Conservation (phyloP, 2,329 filamentous ascomycete species). For the Alternaria triticimaculans region DNA sequence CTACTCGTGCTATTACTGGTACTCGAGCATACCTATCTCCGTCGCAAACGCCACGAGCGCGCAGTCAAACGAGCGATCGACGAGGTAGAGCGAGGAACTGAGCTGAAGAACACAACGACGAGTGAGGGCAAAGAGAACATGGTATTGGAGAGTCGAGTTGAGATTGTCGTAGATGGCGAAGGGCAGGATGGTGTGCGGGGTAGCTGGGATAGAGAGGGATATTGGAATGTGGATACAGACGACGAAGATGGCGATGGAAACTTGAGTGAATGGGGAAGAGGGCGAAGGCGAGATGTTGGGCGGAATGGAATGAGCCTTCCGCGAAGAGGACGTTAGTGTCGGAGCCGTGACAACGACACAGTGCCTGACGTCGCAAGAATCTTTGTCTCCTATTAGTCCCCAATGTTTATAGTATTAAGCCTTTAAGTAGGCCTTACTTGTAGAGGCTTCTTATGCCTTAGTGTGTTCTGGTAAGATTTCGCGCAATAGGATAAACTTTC, state of each 20-base stretch:
- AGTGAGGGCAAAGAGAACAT: constrained; percentile 29
- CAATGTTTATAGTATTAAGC: background rate
- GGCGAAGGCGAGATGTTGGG: constrained; percentile 7
- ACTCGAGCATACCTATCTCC: constrained; percentile 24
- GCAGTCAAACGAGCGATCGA: constrained; percentile 24
- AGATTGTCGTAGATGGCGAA: constrained; percentile 29
- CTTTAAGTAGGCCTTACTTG: background rate
- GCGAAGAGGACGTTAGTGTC: background rate
- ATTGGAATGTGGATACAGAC: constrained; percentile 11
- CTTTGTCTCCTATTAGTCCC: background rate
- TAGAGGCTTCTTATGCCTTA: background rate
- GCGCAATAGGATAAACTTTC: background rate
- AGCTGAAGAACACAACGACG: constrained; percentile 1
- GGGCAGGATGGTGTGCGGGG: constrained; percentile 12
- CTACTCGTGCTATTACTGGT: constrained; percentile 14
- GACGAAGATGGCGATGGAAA: constrained; percentile 8
- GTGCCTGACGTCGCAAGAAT: background rate
- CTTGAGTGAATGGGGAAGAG: constrained; percentile 21
- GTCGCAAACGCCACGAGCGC: constrained; percentile 21
- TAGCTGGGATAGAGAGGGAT: background rate
- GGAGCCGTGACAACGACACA: background rate
- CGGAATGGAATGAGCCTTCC: constrained; percentile 26
- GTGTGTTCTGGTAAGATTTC: background rate
- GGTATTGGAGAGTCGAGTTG: constrained; percentile 33
- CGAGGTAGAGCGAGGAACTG: constrained; percentile 24